Conservation (phyloP, 164 flowering plant genomes). For the Piper betle region DNA sequence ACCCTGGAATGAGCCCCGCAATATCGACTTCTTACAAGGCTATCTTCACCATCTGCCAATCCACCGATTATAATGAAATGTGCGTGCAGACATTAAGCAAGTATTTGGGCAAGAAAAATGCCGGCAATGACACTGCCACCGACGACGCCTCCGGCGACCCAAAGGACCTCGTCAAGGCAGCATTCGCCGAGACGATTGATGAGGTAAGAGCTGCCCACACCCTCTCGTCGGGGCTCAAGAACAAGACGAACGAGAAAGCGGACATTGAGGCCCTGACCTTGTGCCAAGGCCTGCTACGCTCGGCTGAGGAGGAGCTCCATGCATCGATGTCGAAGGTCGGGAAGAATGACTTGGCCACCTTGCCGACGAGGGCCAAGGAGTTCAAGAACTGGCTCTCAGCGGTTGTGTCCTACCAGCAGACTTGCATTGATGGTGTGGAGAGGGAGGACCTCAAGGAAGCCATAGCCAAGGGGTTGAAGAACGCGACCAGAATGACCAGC, state of each 20-base stretch:
- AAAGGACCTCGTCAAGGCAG: conserved; percentile 24
- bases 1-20: neutral
- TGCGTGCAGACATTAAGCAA: conserved; percentile 21
- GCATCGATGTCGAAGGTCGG: conserved; percentile 23
- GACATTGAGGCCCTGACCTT: conserved; percentile 27
- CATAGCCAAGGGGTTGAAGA: conserved; percentile 14
- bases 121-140: no score
- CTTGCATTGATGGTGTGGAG: conserved; percentile 36
- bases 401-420: conserved; percentile 34
- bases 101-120: conserved; percentile 11
- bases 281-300: conserved; percentile 33
- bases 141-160: conserved; percentile 13
- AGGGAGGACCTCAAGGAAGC: neutral
- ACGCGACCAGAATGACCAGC: conserved; percentile 5
- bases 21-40: conserved; percentile 12
- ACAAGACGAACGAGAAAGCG: conserved; percentile 6
- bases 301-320: conserved; percentile 30
- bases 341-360: conserved; percentile 13
- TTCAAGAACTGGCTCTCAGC: conserved; percentile 44
- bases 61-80: conserved; percentile 29
- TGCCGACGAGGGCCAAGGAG: conserved; percentile 21
- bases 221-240: conserved; percentile 2
- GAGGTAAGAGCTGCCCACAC: conserved; percentile 16
- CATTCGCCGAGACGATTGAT: conserved; percentile 20
- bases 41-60: conserved; percentile 24